Evolutionary conservation across 805 yeast genomes (phyloP), one percentile per base, ranked within the genome.

Genomic region (Suhomyces sp.): DNA sequence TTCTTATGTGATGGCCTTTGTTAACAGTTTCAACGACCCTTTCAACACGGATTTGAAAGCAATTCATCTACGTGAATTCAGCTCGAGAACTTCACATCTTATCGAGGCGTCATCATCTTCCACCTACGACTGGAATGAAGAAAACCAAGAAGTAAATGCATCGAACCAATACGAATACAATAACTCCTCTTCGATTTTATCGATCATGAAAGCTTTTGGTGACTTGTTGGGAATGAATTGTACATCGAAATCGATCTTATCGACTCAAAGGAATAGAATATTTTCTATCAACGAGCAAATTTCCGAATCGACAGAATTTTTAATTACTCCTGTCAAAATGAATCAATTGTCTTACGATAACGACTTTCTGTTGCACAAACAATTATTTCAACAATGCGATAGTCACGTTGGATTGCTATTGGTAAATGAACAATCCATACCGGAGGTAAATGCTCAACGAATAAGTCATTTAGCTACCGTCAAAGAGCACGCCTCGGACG

Each of bases 21-120:
- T 66, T 27, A 66, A 66, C 35, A 59, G 60, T 27, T 62, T 68
- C 44, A 58, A 68, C 19, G 56, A 56, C 3, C 59, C 60, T 6
- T 21, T 15, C 10, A 55, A 59, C 29, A 57, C 67, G 0, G 65
- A 67, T 6, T 69, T 83, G 44, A 77, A 75, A 57, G 86, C 83
- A 1, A 64, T 83, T 4, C 84, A 84, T 58, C 65, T 85, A 52
- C 75, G 85, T 52, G 80, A 81, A 40, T 71, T 86, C 46, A 80
- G 87, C 1, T 85, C 86, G 50, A 73, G 92, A 63, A 84, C 89
- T 0, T 83, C 89, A 0, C 88, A 86, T 63, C 68, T 86, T 48
- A 73, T 86, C 49, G 88, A 83, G 59, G 89, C 88, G 1, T 84
- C 90, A 1, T 55, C 61, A 12, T 37, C 49, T 9, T 31, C 27